Base-by-base conservation (phyloP, 805 yeast species). In the Cyberlindnera nakhonratchasimensis region DNA sequence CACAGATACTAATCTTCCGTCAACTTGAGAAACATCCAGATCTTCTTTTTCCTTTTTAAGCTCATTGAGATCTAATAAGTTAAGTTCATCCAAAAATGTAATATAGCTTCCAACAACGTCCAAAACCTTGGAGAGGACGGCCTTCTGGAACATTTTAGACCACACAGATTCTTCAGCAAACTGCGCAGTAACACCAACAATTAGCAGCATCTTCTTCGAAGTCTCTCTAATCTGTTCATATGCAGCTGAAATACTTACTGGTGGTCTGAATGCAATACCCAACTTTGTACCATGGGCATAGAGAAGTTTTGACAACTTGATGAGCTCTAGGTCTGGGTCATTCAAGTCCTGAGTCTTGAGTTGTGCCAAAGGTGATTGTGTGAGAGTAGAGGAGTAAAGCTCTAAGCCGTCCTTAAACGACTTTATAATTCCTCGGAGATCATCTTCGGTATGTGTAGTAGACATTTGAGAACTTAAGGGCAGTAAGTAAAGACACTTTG, bases 261-360 rank as follows among this genome's bases (percentile, higher is more conserved):
- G 79, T 2, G 86, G 80, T 52, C 77, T 79, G 65, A 79, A 83
- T 0, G 82, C 75, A 21, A 83, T 71, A 2, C 89, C 90, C 6
- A 86, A 66, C 58, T 86, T 86, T 3, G 96, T 87, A 2, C 82
- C 70, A 57, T 86, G 89, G 1, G 96, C 89, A 59, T 72, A 80
- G 8, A 82, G 67, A 29, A 87, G 64, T 43, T 74, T 70, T 16
- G 77, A 59, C 6, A 85, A 54, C 57, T 87, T 88, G 5, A 56
- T 60, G 13, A 86, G 53, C 52, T 87, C 95, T 6, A 63, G 66
- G 8, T 77, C 50, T 3, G 86, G 82, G 6, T 65, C 51, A 6
- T 55, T 64, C 3, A 79, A 67, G 20, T 13, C 66, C 37, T 40
- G 55, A 47, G 42, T 61, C 48, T 37, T 54, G 37, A 32, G 30